phyloP scores from a whole-genome alignment of 352 stramenopile genomes.

The Pythium brassicae region DNA sequence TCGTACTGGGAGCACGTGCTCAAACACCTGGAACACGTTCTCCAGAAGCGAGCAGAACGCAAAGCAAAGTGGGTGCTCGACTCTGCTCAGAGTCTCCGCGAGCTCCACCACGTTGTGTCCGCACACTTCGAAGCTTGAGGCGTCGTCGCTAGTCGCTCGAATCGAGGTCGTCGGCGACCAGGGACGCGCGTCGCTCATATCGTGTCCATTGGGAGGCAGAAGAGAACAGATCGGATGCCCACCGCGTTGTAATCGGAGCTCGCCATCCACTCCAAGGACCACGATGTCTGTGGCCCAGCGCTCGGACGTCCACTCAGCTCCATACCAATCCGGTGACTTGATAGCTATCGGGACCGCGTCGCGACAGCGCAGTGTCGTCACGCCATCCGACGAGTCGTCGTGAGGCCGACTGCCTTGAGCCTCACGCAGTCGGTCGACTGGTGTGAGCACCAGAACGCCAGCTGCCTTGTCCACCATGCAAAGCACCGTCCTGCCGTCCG shows the following conservation, averaged over 20 bases:
- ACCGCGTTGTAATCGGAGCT: conserved; percentile 30
- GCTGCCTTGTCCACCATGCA: conserved; percentile 41
- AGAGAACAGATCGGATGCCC: conserved; percentile 28
- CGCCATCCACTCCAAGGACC: conserved; percentile 26
- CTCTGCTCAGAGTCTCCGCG: conserved; percentile 24
- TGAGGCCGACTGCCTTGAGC: not conserved
- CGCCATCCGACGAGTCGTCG: not conserved
- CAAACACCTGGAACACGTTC: conserved; percentile 28
- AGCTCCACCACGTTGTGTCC: conserved; percentile 12
- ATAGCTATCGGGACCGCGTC: conserved; percentile 32
- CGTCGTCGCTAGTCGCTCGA: conserved; percentile 16
- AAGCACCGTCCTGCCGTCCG: conserved; percentile 20
- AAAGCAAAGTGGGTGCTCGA: conserved; percentile 36
- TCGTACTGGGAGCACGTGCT: conserved; percentile 18
- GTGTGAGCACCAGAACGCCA: conserved; percentile 31
- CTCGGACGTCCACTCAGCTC: not conserved
- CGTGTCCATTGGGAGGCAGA: conserved; percentile 9
- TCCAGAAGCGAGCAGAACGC: conserved; percentile 22
- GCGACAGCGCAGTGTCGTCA: conserved; percentile 27
- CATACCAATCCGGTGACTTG: not conserved
- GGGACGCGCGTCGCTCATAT: conserved; percentile 4
- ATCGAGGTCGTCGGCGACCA: conserved; percentile 20
- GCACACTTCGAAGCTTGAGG: conserved; percentile 26
- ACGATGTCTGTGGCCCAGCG: conserved; percentile 28
- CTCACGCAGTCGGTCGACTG: no score